Evolutionary conservation across 139 green algal genomes (phyloP).

Genomic region (Helicosporidium sp.): DNA sequence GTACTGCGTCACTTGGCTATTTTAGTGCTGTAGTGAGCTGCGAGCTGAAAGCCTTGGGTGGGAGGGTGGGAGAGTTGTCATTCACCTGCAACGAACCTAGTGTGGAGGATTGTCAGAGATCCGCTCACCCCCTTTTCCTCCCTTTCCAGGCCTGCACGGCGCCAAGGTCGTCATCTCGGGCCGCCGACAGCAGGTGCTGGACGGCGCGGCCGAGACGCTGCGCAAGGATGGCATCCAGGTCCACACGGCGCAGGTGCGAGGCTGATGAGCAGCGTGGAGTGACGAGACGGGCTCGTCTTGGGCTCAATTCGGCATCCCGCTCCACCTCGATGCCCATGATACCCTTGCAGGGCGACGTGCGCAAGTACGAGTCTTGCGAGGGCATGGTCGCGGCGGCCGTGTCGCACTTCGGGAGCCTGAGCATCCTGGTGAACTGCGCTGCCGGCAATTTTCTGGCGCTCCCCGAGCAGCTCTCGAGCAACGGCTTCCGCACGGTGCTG

Average conservation of each 20-base stretch:
- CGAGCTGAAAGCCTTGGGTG: too few relatives aligned
- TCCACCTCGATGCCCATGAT: not conserved
- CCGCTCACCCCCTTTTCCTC: not conserved
- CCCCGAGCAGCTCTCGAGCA: conserved; percentile 59
- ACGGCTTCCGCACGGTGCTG: conserved; percentile 86
- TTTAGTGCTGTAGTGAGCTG: not conserved
- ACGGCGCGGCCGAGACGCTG: conserved; percentile 27
- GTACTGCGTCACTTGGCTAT: too few relatives aligned
- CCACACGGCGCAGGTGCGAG: conserved; percentile 19
- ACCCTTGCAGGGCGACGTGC: conserved; percentile 75
- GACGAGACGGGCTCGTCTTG: too few relatives aligned
- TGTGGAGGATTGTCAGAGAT: too few relatives aligned
- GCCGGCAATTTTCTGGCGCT: conserved; percentile 61
- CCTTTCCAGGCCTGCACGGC: conserved; percentile 55
- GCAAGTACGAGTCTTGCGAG: conserved; percentile 44
- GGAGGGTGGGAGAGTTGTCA: too few relatives aligned
- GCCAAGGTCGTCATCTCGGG: conserved; percentile 53
- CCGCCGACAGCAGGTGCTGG: conserved; percentile 45
- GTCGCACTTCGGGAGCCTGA: conserved; percentile 31
- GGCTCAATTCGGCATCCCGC: not conserved
- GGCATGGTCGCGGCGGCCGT: conserved; percentile 24
- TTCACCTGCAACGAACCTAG: conserved; percentile 2
- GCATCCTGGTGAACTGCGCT: conserved; percentile 87
- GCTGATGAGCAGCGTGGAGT: not conserved
- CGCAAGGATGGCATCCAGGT: conserved; percentile 31